Evolutionary conservation across 495 filamentous ascomycete genomes (phyloP), one percentile per base, ranked within the genome.

Genomic region (Corynascus novoguineensis): DNA sequence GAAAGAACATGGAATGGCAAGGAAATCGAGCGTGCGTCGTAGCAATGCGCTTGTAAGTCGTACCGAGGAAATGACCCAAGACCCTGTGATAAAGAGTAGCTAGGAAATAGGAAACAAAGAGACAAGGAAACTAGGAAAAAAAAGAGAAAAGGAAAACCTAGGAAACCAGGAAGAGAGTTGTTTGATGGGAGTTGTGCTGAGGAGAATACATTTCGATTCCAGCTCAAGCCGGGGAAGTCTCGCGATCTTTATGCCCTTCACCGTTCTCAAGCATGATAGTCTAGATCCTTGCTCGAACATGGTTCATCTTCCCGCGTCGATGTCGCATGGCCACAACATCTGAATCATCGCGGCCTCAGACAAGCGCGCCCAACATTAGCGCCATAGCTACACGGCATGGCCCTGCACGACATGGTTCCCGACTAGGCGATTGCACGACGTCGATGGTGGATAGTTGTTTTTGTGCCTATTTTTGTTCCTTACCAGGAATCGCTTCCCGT

Each of bases 21-120:
- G 47, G 19, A 50, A 50, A 38, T 22, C 49, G 41, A 42, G 29
- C 37, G 6, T 28, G 19, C 21, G 56, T 31, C 32, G n/a, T 63
- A 48, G 57, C 65, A 54, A 70, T 52, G 32, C 8, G 55, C 41
- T n/a, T 53, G 42, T 31, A 58, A 55, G 54, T 66, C 53, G 50
- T 44, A 21, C 7, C 17, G 14, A 52, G 22, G 25, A 42, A 58
- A 49, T 24, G 25, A 54, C 49, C 58, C 44, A 49, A 31, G 40
- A 64, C 61, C 46, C 35, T 56, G 52, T 62, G 52, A 64, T 5
- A 38, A n/a, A 47, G 48, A 60, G 62, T n/a, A 58, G 50, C 58
- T 54, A 66, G 32, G 47, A 68, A 59, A 67, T 57, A 50, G 22
- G 42, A 53, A 53, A 58, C 51, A 63, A 60, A 19, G 41, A 60